These are phyloP conservation scores for Termitomyces sp. DNA, from an alignment of 768 basidiomycete genomes.

Conservation along the genomic window DNA sequence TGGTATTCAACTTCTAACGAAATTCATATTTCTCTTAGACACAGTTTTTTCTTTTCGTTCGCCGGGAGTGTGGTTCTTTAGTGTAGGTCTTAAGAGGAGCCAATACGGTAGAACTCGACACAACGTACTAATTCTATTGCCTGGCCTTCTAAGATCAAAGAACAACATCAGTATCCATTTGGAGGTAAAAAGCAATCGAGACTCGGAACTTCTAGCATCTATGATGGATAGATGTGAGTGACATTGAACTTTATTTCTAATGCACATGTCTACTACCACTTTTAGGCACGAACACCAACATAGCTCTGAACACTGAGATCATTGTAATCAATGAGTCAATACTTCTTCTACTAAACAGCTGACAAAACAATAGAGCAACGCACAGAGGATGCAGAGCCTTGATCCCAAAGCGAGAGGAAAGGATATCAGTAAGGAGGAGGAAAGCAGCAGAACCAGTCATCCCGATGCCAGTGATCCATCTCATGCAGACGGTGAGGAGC, in stretches of 20 bases:
- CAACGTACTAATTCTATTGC: too few relatives aligned
- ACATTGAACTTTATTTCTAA: not conserved
- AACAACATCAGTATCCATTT: not conserved
- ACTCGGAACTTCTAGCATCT: not conserved
- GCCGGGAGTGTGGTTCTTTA: too few relatives aligned
- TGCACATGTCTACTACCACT: slow-evolving; percentile 12
- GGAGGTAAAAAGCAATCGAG: not conserved
- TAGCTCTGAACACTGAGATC: slow-evolving; percentile 23
- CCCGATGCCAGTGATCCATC: slow-evolving; percentile 40
- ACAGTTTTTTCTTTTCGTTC: too few relatives aligned
- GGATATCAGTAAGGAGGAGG: slow-evolving; percentile 15
- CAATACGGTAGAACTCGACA: too few relatives aligned
- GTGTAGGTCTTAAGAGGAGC: too few relatives aligned
- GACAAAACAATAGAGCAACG: not conserved
- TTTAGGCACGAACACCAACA: slow-evolving; percentile 23
- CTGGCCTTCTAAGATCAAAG: not conserved
- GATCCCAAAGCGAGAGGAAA: slow-evolving; percentile 13
- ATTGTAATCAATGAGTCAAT: slow-evolving; percentile 13
- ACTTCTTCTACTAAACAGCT: not conserved
- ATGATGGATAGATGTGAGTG: not conserved
- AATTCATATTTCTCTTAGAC: too few relatives aligned
- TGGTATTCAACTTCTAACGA: too few relatives aligned
- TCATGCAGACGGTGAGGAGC: slow-evolving; percentile 37
- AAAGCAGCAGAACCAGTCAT: slow-evolving; percentile 23
- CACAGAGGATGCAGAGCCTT: slow-evolving; percentile 14